A percentile compares a stretch with the other conserved stretches of the same genome.
Conservation (phyloP, 2,329 filamentous ascomycete genomes). For the Thelonectria discophora region DNA sequence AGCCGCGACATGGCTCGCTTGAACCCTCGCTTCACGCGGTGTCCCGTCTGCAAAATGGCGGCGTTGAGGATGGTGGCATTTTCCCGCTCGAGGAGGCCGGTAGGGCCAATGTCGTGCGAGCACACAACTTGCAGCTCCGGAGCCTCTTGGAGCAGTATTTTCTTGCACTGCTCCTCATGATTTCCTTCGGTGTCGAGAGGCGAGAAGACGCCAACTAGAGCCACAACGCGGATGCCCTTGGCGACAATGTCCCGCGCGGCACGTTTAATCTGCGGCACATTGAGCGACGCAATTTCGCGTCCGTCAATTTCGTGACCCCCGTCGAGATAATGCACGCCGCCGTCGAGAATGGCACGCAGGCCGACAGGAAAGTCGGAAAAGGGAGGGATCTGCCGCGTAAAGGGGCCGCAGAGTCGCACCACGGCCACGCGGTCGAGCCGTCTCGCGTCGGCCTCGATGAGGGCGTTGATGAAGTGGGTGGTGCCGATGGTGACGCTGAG, state of each 20-base stretch:
- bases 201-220: slow-evolving; percentile 57
- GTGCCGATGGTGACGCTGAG: slow-evolving; percentile 60
- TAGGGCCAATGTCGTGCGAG: slow-evolving; percentile 54
- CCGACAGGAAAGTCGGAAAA: slow-evolving; percentile 57
- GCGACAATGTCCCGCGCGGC: slow-evolving; percentile 46
- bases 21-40: slow-evolving; percentile 58
- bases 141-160: slow-evolving; percentile 48
- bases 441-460: slow-evolving; percentile 55
- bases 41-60: slow-evolving; percentile 58
- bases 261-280: slow-evolving; percentile 49
- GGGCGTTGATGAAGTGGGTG: slow-evolving; percentile 60
- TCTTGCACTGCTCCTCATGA: slow-evolving; percentile 52
- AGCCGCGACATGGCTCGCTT: slow-evolving; percentile 55
- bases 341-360: slow-evolving; percentile 52
- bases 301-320: slow-evolving; percentile 60
- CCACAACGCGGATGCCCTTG: slow-evolving; percentile 50
- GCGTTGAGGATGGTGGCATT: slow-evolving; percentile 66
- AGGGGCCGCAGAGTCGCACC: slow-evolving; percentile 56
- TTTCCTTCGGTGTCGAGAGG: slow-evolving; percentile 53
- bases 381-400: slow-evolving; percentile 54
- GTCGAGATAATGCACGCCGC: slow-evolving; percentile 53
- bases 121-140: slow-evolving; percentile 52
- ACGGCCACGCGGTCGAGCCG: slow-evolving; percentile 56
- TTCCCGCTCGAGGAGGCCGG: slow-evolving; percentile 57
- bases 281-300: slow-evolving; percentile 51